These are phyloP conservation scores for Phylloporus sp. DNA, from an alignment of 768 basidiomycete genomes.

Conservation along the genomic window DNA sequence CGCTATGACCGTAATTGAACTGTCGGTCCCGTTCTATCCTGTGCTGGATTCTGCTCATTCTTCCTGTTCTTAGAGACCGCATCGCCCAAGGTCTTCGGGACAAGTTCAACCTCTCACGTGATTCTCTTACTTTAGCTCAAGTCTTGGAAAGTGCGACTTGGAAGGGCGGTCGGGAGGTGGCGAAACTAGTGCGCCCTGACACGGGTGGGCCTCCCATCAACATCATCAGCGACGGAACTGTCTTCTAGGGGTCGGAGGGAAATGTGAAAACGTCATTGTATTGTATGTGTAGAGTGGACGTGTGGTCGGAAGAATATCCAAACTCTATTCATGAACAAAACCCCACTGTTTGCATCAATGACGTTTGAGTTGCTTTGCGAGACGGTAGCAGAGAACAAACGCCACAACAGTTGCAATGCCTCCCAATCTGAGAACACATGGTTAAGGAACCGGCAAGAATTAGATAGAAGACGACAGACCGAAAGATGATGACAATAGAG, in stretches of 20 bases:
- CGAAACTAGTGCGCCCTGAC: constrained; percentile 66
- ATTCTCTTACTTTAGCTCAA: constrained; percentile 73
- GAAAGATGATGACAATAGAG: constrained; percentile 78
- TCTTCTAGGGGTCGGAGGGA: constrained; percentile 47
- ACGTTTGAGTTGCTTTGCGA: constrained; percentile 51
- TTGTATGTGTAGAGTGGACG: neutral
- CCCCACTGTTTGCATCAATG: neutral
- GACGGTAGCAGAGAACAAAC: constrained; percentile 50
- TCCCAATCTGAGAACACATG: constrained; percentile 42
- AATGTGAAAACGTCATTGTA: neutral
- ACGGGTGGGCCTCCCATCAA: constrained; percentile 84
- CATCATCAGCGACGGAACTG: constrained; percentile 80
- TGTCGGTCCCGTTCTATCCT: constrained; percentile 46
- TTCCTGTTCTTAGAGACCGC: constrained; percentile 58
- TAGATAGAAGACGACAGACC: constrained; percentile 37
- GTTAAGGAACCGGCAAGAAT: neutral
- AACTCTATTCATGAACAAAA: neutral
- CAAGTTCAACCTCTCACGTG: constrained; percentile 46
- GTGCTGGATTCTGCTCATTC: neutral
- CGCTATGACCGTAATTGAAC: constrained; percentile 88
- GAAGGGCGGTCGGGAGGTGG: constrained; percentile 95
- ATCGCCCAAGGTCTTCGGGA: constrained; percentile 67
- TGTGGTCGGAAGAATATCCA: neutral
- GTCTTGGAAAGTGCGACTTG: constrained; percentile 94
- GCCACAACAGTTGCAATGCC: constrained; percentile 53